These are phyloP conservation scores for Lenwebbia sp. DNA, from an alignment of 345 rosid species.

Conservation along the genomic window DNA sequence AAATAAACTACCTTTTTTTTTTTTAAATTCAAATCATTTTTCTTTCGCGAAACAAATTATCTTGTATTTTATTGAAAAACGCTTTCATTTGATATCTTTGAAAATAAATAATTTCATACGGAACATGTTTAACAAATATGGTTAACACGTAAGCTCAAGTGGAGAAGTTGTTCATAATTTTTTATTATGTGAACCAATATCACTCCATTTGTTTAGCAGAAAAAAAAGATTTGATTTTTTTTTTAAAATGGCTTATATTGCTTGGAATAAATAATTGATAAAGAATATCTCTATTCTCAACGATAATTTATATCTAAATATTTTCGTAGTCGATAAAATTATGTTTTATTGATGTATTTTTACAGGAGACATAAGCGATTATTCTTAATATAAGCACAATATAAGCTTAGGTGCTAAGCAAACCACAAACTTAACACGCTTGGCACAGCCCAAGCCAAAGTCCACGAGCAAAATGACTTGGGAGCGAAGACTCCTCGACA, in stretches of 20 bases:
- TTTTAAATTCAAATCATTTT: no score
- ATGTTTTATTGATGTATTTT: no score
- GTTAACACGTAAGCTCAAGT: not conserved
- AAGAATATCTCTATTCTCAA: no score
- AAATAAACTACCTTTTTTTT: no score
- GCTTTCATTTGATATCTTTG: not conserved
- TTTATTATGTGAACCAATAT: not conserved
- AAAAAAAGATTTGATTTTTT: no score
- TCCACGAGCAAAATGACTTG: not conserved
- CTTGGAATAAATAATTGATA: no score
- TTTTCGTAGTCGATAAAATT: no score
- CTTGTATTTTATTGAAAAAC: not conserved
- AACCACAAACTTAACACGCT: not conserved
- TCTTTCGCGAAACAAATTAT: no score
- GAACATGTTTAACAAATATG: not conserved
- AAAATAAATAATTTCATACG: not conserved
- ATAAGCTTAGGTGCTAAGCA: not conserved
- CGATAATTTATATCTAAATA: no score
- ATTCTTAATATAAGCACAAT: not conserved
- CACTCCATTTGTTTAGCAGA: no score
- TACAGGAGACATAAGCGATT: no score
- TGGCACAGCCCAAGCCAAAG: not conserved
- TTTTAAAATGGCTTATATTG: no score
- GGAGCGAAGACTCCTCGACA: not conserved
- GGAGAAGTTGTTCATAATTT: not conserved